These are phyloP conservation scores for Ophiostoma australiae DNA, from an alignment of 2,329 filamentous ascomycete species.

Conservation along the genomic window DNA sequence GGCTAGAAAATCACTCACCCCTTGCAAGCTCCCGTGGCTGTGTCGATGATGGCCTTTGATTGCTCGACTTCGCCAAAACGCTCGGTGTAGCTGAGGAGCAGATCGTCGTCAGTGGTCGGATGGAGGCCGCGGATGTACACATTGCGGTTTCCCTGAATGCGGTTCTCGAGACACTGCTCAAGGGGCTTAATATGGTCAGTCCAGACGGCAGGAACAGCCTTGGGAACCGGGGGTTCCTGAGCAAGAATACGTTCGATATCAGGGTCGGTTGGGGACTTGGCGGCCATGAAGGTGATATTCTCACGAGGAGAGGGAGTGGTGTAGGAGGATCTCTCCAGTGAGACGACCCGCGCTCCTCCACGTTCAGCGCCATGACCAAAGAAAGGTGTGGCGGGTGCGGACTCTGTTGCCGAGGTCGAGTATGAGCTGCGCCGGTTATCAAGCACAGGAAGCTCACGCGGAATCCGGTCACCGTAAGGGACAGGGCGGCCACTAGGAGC, in stretches of 20 bases:
- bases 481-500: conserved; percentile 48
- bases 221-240: conserved; percentile 77
- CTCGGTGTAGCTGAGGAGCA: conserved; percentile 73
- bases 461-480: conserved; percentile 43
- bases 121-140: conserved; percentile 97
- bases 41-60: conserved; percentile 97
- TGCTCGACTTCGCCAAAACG: conserved; percentile 93
- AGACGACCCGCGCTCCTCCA: conserved; percentile 52
- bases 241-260: conserved; percentile 61
- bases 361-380: conserved; percentile 55
- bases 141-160: conserved; percentile 86
- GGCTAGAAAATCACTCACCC: conserved; percentile 55
- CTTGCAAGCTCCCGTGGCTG: conserved; percentile 89
- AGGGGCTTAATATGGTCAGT: conserved; percentile 84
- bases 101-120: conserved; percentile 89
- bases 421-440: conserved; percentile 64
- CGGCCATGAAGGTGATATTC: conserved; percentile 38
- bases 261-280: conserved; percentile 45
- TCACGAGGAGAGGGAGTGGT: conserved; percentile 64
- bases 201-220: conserved; percentile 83
- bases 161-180: conserved; percentile 90
- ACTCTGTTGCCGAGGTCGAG: conserved; percentile 57
- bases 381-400: conserved; percentile 60
- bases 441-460: conserved; percentile 54
- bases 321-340: conserved; percentile 57